Evolutionary conservation across 2,329 filamentous ascomycete species (phyloP), one percentile per base, ranked within the genome.

Genomic region (Kalmusia sp.): DNA sequence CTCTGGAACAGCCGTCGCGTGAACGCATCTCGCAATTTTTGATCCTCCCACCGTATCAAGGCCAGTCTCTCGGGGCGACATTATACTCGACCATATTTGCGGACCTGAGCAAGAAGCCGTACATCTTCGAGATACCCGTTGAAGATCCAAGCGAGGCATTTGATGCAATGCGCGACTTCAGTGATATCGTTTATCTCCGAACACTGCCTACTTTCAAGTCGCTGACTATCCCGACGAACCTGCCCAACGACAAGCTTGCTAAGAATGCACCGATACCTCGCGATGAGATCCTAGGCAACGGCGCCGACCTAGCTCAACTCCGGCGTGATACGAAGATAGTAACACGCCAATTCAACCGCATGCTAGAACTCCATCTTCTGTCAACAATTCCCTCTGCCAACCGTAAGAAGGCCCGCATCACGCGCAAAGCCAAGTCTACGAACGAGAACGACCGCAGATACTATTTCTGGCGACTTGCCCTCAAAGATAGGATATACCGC

Each of bases 111-210:
- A 80, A 84, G 28, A 84, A 89, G 51, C 73, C 84, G 0, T 87
- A 88, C 55, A 89, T 92, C 6, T 81, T 86, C 49, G 93, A 98
- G 70, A 84, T 99, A 65, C 96, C 93, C 0, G 88, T 99, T 5
- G 95, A 99, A 76, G 93, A 98, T 57, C 96, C 95, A 0, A 98
- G 91, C 67, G 90, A 93, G 69, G 86, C 84, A 1, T 96, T 96
- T 63, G 90, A 95, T 67, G 86, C 91, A 54, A 79, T 96, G 64
- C 85, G 91, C 61, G 91, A 95, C 68, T 79, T 88, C 46, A 87
- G 86, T 63, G 91, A 96, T 65, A 77, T 93, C 27, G 77, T 80
- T 4, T 87, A 86, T 60, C 79, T 95, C 3, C 84, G 84, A 49
- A 77, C 74, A 7, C 77, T 80, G 15, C 80, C 86, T 0, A 80